Base-by-base conservation (phyloP, 345 rosid genomes). In the Eucalyptus viminalis region DNA sequence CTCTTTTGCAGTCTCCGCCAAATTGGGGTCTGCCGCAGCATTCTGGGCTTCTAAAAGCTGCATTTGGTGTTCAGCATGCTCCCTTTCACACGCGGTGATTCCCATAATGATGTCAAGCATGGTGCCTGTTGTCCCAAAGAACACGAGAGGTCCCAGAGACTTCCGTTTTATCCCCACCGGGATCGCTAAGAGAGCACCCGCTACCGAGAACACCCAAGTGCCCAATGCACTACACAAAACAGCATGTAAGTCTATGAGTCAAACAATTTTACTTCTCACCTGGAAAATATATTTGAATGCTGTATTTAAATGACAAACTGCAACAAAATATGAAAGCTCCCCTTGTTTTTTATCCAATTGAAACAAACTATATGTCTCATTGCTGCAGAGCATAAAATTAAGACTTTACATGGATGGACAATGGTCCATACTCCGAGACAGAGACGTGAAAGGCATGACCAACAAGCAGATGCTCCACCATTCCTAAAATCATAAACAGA, bases 21-120 rank as follows among this genome's bases (percentile, higher is more conserved):
- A 51, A 24, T 92, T 88, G n/a, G 89, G 89, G 65, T 89, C 92
- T 3, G 92, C 91, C 8, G 87, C 91, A 80, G 96, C 86, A 89
- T 92, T 92, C 90, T 95, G 95, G 65, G 95, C 94, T 94, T 97
- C 98, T 85, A 93, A 88, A 87, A 97, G 93, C 95, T 95, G 93
- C 94, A 96, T 96, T 87, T 97, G 99, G 88, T 94, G 97, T 90
- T 98, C 98, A 5, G 99, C 99, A n/a, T 98, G 98, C 91, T 98
- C 99, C 93, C 99, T 95, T 89, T 95, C 99, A 31, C 99, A 97
- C 29, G 96, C 97, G 88, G 92, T 97, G 91, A 97, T 94, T 51
- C 98, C 99, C 91, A 96, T 93, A 62, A 97, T 96, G 89, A 97
- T 97, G 88, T 97, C 99, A 11, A 97, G 96, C 99, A 97, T 97